Conservation (phyloP, 805 yeast genomes). For the Schizosaccharomyces japonicus region DNA sequence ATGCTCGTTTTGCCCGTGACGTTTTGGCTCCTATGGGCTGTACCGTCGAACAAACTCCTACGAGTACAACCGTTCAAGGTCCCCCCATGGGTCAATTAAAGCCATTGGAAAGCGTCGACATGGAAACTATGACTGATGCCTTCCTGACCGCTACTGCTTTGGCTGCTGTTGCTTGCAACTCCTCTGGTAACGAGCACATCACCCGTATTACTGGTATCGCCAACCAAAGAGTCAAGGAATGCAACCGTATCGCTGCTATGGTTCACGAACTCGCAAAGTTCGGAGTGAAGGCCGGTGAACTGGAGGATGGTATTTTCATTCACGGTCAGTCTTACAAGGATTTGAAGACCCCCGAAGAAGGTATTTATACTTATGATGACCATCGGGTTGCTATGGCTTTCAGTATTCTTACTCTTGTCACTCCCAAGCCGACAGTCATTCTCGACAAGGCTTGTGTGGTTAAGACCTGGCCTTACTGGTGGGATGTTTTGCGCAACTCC, state of each 20-base stretch:
- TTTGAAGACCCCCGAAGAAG: slow-evolving; percentile 37
- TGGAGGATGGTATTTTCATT: slow-evolving; percentile 79
- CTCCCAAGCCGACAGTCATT: slow-evolving; percentile 37
- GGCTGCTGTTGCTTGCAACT: slow-evolving; percentile 55
- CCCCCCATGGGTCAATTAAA: slow-evolving; percentile 47
- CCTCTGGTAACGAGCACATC: slow-evolving; percentile 18
- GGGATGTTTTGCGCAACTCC: slow-evolving; percentile 65
- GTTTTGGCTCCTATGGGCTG: slow-evolving; percentile 93
- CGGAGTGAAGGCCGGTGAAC: slow-evolving; percentile 65
- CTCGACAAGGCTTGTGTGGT: slow-evolving; percentile 81
- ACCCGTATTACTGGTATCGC: slow-evolving; percentile 89
- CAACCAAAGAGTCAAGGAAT: slow-evolving; percentile 91
- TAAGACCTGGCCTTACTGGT: slow-evolving; percentile 99
- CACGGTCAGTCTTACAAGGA: slow-evolving; percentile 30
- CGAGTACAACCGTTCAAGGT: slow-evolving; percentile 79
- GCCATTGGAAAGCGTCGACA: slow-evolving; percentile 58
- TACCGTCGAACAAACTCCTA: slow-evolving; percentile 52
- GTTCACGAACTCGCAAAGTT: slow-evolving; percentile 65
- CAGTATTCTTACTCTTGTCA: slow-evolving; percentile 61
- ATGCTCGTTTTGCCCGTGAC: slow-evolving; percentile 84
- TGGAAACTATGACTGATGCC: slow-evolving; percentile 99
- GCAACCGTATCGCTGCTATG: slow-evolving; percentile 92
- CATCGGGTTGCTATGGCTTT: slow-evolving; percentile 97
- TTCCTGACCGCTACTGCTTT: slow-evolving; percentile 89
- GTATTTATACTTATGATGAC: slow-evolving; percentile 68